Percentiles rank a stretch among this genome's conserved stretches.
phyloP scores from a whole-genome alignment of 352 stramenopile species.

The Phytophthora boehmeriae region DNA sequence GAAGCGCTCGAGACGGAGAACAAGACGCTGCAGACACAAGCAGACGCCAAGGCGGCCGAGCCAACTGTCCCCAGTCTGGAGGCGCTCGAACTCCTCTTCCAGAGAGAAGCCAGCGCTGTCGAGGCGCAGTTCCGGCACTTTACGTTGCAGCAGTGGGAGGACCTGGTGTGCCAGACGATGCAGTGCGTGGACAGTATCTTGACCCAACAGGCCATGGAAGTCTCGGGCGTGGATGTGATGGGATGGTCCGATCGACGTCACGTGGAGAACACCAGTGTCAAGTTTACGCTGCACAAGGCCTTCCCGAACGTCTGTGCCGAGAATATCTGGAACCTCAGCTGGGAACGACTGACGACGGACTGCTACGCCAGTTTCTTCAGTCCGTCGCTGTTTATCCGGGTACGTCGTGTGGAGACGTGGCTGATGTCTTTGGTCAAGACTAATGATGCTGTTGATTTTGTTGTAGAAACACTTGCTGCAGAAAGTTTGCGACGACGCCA shows the following conservation, averaged over 20 bases:
- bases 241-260: conserved; percentile 50
- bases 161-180: conserved; percentile 41
- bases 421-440: not conserved
- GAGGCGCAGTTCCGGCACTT: conserved; percentile 38
- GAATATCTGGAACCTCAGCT: conserved; percentile 49
- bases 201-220: conserved; percentile 35
- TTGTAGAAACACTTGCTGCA: conserved; percentile 52
- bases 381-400: conserved; percentile 47
- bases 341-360: conserved; percentile 44
- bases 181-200: conserved; percentile 35
- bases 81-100: conserved; percentile 36
- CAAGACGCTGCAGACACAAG: conserved; percentile 24
- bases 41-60: conserved; percentile 6
- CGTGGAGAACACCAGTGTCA: conserved; percentile 44
- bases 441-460: conserved; percentile 2
- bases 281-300: conserved; percentile 58
- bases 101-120: conserved; percentile 38
- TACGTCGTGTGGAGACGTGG: conserved; percentile 14
- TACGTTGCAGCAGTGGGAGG: conserved; percentile 38
- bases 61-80: conserved; percentile 18
- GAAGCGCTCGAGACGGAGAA: conserved; percentile 49
- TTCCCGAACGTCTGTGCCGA: conserved; percentile 52
- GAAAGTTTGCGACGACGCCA: conserved; percentile 47
- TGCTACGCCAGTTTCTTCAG: conserved; percentile 61
- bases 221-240: conserved; percentile 45